These are phyloP conservation scores for Podosphaera fusca DNA, from an alignment of 2,329 filamentous ascomycete species.

Conservation along the genomic window DNA sequence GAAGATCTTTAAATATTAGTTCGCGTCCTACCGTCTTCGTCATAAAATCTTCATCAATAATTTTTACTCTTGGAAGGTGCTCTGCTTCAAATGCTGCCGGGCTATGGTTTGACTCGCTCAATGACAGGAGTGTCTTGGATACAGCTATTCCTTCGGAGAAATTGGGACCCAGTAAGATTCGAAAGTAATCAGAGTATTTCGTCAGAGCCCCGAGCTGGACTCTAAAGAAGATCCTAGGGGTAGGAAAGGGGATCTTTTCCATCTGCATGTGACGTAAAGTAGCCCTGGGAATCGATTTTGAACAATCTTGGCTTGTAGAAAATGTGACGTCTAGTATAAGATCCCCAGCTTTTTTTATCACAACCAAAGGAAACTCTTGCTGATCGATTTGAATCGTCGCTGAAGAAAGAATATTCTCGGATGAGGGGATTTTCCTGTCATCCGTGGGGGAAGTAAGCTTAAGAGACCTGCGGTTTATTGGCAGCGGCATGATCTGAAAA, in stretches of 20 bases:
- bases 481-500: too few species aligned
- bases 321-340: slow-evolving; percentile 44
- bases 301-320: slow-evolving; percentile 30
- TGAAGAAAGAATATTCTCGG: background rate
- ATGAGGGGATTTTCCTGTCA: background rate
- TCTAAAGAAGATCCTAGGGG: slow-evolving; percentile 24
- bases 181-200: slow-evolving; percentile 45
- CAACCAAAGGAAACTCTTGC: slow-evolving; percentile 18
- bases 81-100: slow-evolving; percentile 24
- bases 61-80: slow-evolving; percentile 38
- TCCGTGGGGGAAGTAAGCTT: too few species aligned
- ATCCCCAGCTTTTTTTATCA: slow-evolving; percentile 35
- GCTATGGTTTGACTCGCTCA: slow-evolving; percentile 18
- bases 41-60: slow-evolving; percentile 46
- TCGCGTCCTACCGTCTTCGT: slow-evolving; percentile 36
- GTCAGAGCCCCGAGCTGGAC: slow-evolving; percentile 33
- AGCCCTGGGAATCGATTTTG: slow-evolving; percentile 23
- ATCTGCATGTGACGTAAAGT: slow-evolving; percentile 20
- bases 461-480: too few species aligned
- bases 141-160: slow-evolving; percentile 41
- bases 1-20: slow-evolving; percentile 39
- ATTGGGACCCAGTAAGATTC: slow-evolving; percentile 37
- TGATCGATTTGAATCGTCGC: slow-evolving; percentile 9
- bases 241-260: slow-evolving; percentile 10
- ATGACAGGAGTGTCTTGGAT: slow-evolving; percentile 22